phyloP scores from a whole-genome alignment of 2,329 filamentous ascomycete species.

The Calonectria naviculata region DNA sequence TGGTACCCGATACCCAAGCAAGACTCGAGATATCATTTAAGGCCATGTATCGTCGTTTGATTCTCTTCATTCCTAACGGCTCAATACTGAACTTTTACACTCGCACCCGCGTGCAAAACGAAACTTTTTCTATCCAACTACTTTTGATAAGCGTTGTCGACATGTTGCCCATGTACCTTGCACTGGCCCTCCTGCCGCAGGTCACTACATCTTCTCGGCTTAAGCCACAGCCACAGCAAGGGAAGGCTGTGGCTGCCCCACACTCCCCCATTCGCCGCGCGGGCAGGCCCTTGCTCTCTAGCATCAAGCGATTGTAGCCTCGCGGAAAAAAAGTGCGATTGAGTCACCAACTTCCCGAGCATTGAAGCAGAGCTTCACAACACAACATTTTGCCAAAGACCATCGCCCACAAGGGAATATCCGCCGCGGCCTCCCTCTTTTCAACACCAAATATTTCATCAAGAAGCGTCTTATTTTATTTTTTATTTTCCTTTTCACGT shows the following conservation, averaged over 20 bases:
- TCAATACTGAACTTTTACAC: background rate
- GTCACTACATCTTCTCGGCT: conserved; percentile 5
- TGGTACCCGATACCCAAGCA: conserved; percentile 16
- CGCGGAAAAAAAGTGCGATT: conserved; percentile 41
- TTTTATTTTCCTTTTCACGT: background rate
- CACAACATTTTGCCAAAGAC: conserved; percentile 20
- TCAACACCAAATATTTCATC: background rate
- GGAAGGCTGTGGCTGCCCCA: conserved; percentile 36
- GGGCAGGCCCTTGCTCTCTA: conserved; percentile 16
- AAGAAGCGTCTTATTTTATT: conserved; percentile 2
- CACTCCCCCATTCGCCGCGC: conserved; percentile 19
- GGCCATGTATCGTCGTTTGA: background rate
- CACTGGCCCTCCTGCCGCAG: background rate
- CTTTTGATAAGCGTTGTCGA: background rate
- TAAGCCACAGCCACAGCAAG: conserved; percentile 6
- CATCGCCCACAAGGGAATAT: conserved; percentile 23
- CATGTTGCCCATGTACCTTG: conserved; percentile 1
- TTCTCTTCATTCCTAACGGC: background rate
- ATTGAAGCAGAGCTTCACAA: conserved; percentile 22
- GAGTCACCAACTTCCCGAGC: conserved; percentile 35
- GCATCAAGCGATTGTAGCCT: conserved; percentile 32
- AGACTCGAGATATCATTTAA: background rate
- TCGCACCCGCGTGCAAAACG: background rate
- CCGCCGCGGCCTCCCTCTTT: background rate
- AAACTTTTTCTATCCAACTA: background rate